Base-by-base conservation (phyloP, 441 rosid genomes). In the Croton laevigatus region DNA sequence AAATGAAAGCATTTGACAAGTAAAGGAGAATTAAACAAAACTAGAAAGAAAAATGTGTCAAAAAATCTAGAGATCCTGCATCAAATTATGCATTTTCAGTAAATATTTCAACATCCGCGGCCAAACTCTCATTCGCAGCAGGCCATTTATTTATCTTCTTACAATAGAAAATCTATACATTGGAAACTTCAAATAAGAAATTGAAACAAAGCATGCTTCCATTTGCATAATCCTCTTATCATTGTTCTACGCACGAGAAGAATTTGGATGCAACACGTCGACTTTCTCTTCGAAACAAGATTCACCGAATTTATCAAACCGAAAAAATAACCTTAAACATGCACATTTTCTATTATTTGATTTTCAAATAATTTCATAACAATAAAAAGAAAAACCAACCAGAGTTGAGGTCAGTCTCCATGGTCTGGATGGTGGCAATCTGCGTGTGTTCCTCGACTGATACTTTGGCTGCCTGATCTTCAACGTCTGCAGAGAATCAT, bases 381-480 rank as follows among this genome's bases (percentile, higher is more conserved):
- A 46, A 13, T 46, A 46, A 46, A 46, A n/a, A n/a, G n/a, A n/a
- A 14, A 10, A 46, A 14, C 51, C 6, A 46, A 87, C 87, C 84
- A 32, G 78, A 84, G n/a, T 68, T 66, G 59, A 90, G 82, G 71
- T 92, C 85, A 59, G 77, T 81, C 66, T 87, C 85, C 76, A 86
- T 64, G 52, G 88, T 73, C 67, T 70, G 87, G 78, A 88, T 82
- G 38, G 89, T 84, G 3, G 91, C 75, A 66, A 85, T 70, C 69
- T 73, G 90, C 83, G 72, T 79, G 63, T 93, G 91, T 83, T 88
- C 93, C 66, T 93, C 87, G 27, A 81, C 86, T n/a, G 92, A 84
- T 64, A 78, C 75, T 80, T 87, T 87, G 17, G 90, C 86, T 2
- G 88, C 88, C 45, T 85, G 91, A 86, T 91, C 96, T 79, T 91